A percentile compares a stretch with the other conserved stretches of the same genome.
Evolutionary conservation across 768 basidiomycete genomes (phyloP).

Genomic region (Suillus plorans): DNA sequence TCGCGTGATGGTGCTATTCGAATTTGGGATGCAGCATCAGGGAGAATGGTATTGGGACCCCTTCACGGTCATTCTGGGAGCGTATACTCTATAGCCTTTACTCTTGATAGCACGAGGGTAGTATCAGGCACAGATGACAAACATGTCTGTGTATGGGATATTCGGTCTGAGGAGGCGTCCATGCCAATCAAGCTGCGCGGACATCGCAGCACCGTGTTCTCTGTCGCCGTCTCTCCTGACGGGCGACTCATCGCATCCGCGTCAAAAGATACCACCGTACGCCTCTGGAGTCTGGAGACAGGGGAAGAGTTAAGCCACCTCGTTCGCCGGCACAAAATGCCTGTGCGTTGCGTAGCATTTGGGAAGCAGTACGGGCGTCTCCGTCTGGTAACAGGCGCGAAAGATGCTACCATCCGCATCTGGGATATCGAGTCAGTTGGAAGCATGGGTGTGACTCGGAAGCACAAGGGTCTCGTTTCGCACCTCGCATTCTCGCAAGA

Average conservation of each 20-base stretch:
- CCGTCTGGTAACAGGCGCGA: slow-evolving; percentile 27
- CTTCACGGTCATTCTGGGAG: slow-evolving; percentile 20
- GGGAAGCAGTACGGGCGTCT: slow-evolving; percentile 22
- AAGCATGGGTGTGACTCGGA: slow-evolving; percentile 22
- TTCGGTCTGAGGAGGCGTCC: background rate
- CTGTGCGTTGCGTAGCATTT: slow-evolving; percentile 27
- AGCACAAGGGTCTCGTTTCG: slow-evolving; percentile 29
- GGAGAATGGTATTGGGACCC: slow-evolving; percentile 15
- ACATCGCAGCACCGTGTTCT: slow-evolving; percentile 25
- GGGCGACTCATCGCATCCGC: slow-evolving; percentile 30
- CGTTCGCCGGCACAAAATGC: slow-evolving; percentile 27
- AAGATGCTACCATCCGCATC: slow-evolving; percentile 27
- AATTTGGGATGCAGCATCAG: slow-evolving; percentile 26
- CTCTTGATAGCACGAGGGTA: slow-evolving; percentile 26
- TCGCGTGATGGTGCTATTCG: slow-evolving; percentile 29
- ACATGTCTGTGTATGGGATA: slow-evolving; percentile 30
- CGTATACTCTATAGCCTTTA: slow-evolving; percentile 28
- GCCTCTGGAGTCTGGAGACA: slow-evolving; percentile 26
- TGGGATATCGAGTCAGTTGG: slow-evolving; percentile 32
- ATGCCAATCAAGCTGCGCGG: slow-evolving; percentile 17
- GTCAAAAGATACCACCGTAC: slow-evolving; percentile 31
- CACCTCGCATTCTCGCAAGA: slow-evolving; percentile 28
- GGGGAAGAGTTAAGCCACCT: slow-evolving; percentile 22
- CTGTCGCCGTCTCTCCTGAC: slow-evolving; percentile 30
- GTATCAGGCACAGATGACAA: slow-evolving; percentile 33